phyloP scores from a whole-genome alignment of 441 rosid genomes.

The Corymbia calophylla region DNA sequence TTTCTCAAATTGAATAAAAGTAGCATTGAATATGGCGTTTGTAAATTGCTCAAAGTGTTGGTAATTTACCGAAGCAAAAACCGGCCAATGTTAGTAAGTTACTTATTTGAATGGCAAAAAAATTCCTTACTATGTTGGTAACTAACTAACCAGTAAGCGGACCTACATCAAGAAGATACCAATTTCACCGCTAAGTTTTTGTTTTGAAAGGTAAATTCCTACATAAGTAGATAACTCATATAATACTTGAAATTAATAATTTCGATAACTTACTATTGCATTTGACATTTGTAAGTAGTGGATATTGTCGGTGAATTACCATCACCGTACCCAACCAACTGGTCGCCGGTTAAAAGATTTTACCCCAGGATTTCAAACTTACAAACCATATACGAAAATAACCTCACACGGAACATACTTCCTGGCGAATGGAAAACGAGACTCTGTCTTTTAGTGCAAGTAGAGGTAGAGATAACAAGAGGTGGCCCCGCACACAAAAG shows the following conservation, averaged over 20 bases:
- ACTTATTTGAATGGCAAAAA: not conserved
- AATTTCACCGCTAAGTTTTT: not conserved
- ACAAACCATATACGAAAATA: not conserved
- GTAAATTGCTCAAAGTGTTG: no score
- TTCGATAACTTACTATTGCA: not conserved
- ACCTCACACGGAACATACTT: not conserved
- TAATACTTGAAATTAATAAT: not conserved
- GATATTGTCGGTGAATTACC: not conserved
- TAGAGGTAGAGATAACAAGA: not conserved
- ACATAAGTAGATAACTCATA: not conserved
- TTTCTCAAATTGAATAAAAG: no score
- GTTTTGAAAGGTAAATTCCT: not conserved
- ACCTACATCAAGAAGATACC: not conserved
- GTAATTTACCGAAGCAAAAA: not conserved
- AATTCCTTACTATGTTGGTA: not conserved
- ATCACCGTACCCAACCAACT: not conserved
- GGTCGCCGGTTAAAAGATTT: not conserved
- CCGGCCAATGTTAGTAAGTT: not conserved
- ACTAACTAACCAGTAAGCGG: not conserved
- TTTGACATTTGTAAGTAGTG: not conserved
- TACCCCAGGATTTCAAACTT: not conserved
- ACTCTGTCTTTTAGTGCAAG: not conserved
- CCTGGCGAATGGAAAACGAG: not conserved
- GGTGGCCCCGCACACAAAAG: not conserved
- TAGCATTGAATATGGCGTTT: no score